A percentile compares a stretch with the other conserved stretches of the same genome.
These are phyloP conservation scores for Protomyces arabidopsidicola DNA, from an alignment of 1,139 yeast genomes.

Conservation along the genomic window DNA sequence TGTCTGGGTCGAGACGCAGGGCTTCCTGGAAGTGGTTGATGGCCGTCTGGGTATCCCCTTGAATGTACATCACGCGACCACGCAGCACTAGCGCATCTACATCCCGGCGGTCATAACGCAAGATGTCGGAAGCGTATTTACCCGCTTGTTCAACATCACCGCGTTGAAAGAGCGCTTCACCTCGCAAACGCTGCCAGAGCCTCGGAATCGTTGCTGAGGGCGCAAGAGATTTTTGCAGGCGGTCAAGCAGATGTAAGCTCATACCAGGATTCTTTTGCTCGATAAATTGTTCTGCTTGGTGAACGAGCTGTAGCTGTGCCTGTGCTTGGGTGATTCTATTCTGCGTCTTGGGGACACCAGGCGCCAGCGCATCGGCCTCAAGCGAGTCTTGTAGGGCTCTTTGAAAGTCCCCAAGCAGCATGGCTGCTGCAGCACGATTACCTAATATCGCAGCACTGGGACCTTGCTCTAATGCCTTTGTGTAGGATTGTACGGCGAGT, in stretches of 20 bases:
- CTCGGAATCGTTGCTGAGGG: constrained; percentile 39
- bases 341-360: constrained; percentile 40
- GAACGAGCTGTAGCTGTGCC: constrained; percentile 36
- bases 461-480: constrained; percentile 42
- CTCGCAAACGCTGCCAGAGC: constrained; percentile 41
- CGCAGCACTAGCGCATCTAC: constrained; percentile 44
- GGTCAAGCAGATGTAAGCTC: constrained; percentile 42
- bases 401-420: constrained; percentile 55
- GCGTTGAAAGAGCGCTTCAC: constrained; percentile 37
- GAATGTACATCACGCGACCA: constrained; percentile 41
- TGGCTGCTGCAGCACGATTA: constrained; percentile 74
- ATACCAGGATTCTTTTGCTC: constrained; percentile 34
- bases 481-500: constrained; percentile 40
- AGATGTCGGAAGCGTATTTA: constrained; percentile 39
- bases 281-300: constrained; percentile 35
- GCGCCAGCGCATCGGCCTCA: constrained; percentile 39
- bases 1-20: constrained; percentile 45
- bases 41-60: constrained; percentile 44
- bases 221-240: constrained; percentile 42
- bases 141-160: constrained; percentile 43
- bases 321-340: constrained; percentile 41
- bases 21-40: constrained; percentile 44
- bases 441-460: constrained; percentile 53
- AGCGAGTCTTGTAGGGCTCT: constrained; percentile 54
- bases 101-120: constrained; percentile 40